Conservation (phyloP, 306 rosid genomes). For the Lotus japonicus region DNA sequence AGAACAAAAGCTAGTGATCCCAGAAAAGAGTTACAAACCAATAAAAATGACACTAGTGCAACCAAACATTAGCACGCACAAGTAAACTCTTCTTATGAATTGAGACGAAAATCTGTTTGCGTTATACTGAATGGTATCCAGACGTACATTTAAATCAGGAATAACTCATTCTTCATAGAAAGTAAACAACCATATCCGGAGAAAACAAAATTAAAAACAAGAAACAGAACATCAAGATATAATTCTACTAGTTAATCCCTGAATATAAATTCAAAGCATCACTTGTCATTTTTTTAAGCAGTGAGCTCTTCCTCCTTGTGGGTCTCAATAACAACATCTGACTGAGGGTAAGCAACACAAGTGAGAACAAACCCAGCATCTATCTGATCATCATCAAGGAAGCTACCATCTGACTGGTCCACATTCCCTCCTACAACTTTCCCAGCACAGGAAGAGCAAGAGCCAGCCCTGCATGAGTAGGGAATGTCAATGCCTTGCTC, state of each 20-base stretch:
- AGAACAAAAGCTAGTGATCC: too few relatives aligned
- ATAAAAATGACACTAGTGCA: too few relatives aligned
- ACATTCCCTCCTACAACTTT: conserved; percentile 36
- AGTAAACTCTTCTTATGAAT: too few relatives aligned
- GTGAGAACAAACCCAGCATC: conserved; percentile 50
- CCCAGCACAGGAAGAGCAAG: conserved; percentile 81
- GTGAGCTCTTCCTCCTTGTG: conserved; percentile 85
- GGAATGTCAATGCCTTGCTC: conserved; percentile 61
- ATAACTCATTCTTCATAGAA: conserved; percentile 16
- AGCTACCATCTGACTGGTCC: conserved; percentile 73
- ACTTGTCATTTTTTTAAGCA: too few relatives aligned
- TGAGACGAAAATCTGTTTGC: too few relatives aligned
- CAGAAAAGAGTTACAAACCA: too few relatives aligned
- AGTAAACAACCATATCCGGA: conserved; percentile 19
- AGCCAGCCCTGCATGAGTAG: conserved; percentile 84
- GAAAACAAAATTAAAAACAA: neutral
- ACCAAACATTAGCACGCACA: too few relatives aligned
- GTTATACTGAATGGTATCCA: too few relatives aligned
- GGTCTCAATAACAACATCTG: conserved; percentile 52
- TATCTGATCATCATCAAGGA: conserved; percentile 67
- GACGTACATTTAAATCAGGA: neutral
- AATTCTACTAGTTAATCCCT: too few relatives aligned
- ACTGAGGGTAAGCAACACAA: conserved; percentile 64
- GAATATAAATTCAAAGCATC: too few relatives aligned
- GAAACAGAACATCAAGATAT: neutral